phyloP scores from a whole-genome alignment of 2,329 filamentous ascomycete species.

The Epichloe glyceriae region DNA sequence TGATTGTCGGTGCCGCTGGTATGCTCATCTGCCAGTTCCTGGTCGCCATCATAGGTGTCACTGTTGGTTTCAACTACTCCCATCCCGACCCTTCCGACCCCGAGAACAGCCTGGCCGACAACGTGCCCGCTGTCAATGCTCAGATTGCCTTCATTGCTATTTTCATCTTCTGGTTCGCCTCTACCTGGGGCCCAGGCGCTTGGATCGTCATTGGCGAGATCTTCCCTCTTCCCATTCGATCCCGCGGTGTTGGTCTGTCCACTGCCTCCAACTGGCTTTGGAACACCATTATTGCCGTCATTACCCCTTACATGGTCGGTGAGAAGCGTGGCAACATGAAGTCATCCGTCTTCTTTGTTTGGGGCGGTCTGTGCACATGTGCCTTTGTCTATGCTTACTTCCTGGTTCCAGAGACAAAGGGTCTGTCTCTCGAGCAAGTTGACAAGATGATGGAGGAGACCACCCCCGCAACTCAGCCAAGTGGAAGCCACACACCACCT shows the following conservation, averaged over 20 bases:
- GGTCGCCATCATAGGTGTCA: slow-evolving; percentile 63
- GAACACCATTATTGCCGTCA: slow-evolving; percentile 62
- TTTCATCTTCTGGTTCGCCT: slow-evolving; percentile 88
- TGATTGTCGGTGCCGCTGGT: slow-evolving; percentile 64
- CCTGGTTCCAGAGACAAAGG: slow-evolving; percentile 63
- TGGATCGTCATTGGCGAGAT: slow-evolving; percentile 83
- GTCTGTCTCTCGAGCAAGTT: slow-evolving; percentile 65
- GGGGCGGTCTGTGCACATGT: slow-evolving; percentile 52
- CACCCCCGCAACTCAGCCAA: slow-evolving; percentile 62
- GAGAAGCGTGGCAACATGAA: slow-evolving; percentile 49
- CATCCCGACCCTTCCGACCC: slow-evolving; percentile 31
- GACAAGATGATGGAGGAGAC: slow-evolving; percentile 85
- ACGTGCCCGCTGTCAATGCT: slow-evolving; percentile 46
- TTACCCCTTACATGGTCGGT: slow-evolving; percentile 61
- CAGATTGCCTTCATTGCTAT: slow-evolving; percentile 83
- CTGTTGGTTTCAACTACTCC: slow-evolving; percentile 39
- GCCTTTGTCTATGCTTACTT: slow-evolving; percentile 57
- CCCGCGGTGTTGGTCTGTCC: slow-evolving; percentile 73
- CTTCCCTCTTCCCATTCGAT: slow-evolving; percentile 79
- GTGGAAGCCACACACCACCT: slow-evolving; percentile 63
- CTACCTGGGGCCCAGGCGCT: slow-evolving; percentile 72
- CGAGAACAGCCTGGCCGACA: slow-evolving; percentile 29
- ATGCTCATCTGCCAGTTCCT: slow-evolving; percentile 85
- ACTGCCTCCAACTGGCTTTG: slow-evolving; percentile 88
- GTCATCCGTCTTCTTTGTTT: slow-evolving; percentile 63